Base-by-base conservation (phyloP, 768 basidiomycete species). In the Crepidotus variabilis region DNA sequence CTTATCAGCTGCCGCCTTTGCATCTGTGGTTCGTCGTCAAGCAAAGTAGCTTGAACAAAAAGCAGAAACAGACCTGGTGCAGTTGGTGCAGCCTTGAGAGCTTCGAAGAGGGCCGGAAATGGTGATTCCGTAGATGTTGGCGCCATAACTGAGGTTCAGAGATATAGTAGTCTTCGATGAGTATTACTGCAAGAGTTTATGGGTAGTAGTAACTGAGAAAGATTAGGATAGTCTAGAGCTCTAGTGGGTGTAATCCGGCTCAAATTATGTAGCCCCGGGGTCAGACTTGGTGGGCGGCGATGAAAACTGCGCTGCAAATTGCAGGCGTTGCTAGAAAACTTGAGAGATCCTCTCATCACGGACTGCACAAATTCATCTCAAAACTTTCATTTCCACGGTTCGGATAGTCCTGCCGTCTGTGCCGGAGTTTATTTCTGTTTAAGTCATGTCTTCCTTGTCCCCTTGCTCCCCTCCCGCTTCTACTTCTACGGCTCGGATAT, bases 1-100 rank as follows among this genome's bases (percentile, higher is more conserved):
- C 63, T 81, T 83, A 73, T 92, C 90, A 39, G 88, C 88, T 20
- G 91, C 90, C 51, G 81, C 88, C 72, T 91, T 92, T 35, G 90
- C 91, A 76, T 92, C 91, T 88, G 64, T n/a, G 48, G 33, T 39
- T 50, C 50, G 20, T 52, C n/a, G 60, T 54, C 49, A 60, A 51
- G 36, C 58, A 52, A 50, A 48, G 39, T 10, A 45, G 58, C 54
- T 36, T 11, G 32, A 18, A 45, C 56, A 47, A 46, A 7, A 51
- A 22, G 36, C 36, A 52, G 35, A 4, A 24, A 64, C 72, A 53
- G 54, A 80, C 86, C 85, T 63, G 82, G 83, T 39, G 79, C 85
- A 21, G 86, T 86, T 51, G 86, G 84, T 21, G 85, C 85, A 14
- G 75, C 69, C 57, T 76, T 77, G 51, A 86, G 70, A 35, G 79